phyloP scores from a whole-genome alignment of 441 rosid species.

The Manihot esculenta region DNA sequence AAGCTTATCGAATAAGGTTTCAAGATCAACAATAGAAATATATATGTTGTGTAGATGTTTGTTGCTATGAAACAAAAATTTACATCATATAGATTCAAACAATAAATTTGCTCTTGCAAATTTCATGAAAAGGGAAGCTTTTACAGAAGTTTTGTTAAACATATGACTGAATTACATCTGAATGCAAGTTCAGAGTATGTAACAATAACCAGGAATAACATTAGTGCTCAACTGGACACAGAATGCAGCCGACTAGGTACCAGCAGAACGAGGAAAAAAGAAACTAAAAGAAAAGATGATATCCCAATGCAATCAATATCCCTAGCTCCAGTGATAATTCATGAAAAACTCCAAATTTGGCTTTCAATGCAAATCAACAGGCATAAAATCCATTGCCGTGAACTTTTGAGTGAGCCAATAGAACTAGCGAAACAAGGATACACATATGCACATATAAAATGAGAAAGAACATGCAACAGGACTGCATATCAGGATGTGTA shows the following conservation, averaged over 20 bases:
- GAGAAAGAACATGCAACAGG: neutral
- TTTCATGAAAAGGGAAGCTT: neutral
- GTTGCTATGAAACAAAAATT: neutral
- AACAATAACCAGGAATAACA: neutral
- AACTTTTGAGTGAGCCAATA: slow-evolving; percentile 7
- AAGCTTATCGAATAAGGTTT: slow-evolving; percentile 13
- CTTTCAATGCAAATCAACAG: neutral
- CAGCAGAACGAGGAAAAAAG: neutral
- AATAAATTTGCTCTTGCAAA: neutral
- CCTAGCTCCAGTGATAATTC: neutral
- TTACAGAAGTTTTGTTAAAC: neutral
- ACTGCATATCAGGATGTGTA: neutral
- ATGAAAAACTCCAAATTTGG: neutral
- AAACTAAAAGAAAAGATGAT: neutral
- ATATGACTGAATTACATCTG: neutral
- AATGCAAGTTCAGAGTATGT: neutral
- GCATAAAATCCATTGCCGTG: slow-evolving; percentile 3
- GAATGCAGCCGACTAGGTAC: neutral
- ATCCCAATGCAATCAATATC: slow-evolving; percentile 1
- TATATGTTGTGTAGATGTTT: neutral
- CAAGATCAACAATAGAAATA: slow-evolving; percentile 1
- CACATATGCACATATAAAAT: neutral
- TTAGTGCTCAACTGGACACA: neutral
- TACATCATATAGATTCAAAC: neutral
- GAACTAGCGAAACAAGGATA: neutral